These are phyloP conservation scores for Alternaria ethzedia DNA, from an alignment of 2,329 filamentous ascomycete species.

Conservation along the genomic window DNA sequence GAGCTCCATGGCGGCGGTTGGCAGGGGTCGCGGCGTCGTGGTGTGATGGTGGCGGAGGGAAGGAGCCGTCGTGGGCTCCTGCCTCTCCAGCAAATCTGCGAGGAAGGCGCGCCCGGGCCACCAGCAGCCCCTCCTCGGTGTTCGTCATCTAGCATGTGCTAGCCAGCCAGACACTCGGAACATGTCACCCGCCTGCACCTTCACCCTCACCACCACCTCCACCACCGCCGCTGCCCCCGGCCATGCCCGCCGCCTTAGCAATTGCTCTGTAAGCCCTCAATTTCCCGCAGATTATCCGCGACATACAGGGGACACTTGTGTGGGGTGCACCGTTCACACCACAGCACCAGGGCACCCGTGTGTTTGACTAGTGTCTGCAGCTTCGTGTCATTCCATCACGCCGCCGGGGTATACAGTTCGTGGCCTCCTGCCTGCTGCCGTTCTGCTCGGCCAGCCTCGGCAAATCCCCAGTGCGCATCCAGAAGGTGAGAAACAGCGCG, in stretches of 20 bases:
- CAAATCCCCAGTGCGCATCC: neutral
- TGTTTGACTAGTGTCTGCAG: conserved; percentile 17
- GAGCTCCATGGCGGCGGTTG: conserved; percentile 46
- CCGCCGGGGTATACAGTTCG: neutral
- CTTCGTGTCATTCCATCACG: neutral
- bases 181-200: conserved; percentile 9
- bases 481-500: conserved; percentile 1
- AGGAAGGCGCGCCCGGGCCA: conserved; percentile 5
- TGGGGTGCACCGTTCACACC: conserved; percentile 21
- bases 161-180: conserved; percentile 6
- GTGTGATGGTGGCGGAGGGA: conserved; percentile 4
- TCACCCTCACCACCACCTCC: conserved; percentile 1
- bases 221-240: neutral
- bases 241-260: conserved; percentile 12
- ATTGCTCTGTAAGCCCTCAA: conserved; percentile 16
- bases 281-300: conserved; percentile 32
- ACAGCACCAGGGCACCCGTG: conserved; percentile 1
- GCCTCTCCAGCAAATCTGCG: conserved; percentile 10
- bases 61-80: conserved; percentile 15
- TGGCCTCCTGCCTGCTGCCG: neutral
- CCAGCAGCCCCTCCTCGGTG: neutral
- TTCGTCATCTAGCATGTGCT: conserved; percentile 5
- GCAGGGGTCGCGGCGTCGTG: neutral
- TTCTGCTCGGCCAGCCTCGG: conserved; percentile 6
- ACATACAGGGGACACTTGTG: conserved; percentile 20